phyloP scores from a whole-genome alignment of 208 protist species.

The Trypanosoma avium region DNA sequence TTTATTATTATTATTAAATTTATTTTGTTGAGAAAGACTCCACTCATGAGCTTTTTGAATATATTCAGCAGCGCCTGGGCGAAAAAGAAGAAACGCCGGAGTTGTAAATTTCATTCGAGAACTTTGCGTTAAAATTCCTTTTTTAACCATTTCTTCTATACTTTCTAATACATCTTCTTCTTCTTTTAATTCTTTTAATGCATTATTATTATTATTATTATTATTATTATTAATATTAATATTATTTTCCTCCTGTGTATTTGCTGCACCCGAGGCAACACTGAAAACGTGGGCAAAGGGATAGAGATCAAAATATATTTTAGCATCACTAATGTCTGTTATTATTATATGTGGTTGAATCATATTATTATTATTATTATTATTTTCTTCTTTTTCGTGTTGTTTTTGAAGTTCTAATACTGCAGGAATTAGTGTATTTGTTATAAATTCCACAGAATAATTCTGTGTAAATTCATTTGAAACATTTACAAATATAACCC shows the following conservation, averaged over 20 bases:
- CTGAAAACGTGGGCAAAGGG: conserved; percentile 7
- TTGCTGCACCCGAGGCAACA: too few relatives aligned
- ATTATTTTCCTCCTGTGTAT: too few relatives aligned
- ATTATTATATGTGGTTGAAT: neutral
- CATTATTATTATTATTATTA: neutral
- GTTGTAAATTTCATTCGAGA: neutral
- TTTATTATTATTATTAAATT: neutral
- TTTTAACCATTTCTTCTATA: conserved; percentile 4
- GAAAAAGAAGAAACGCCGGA: conserved; percentile 13
- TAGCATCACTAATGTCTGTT: conserved; percentile 2
- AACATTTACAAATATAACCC: conserved; percentile 14
- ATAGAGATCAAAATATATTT: conserved; percentile 17
- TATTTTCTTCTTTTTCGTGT: too few relatives aligned
- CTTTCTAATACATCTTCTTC: neutral
- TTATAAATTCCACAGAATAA: neutral
- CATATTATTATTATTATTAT: too few relatives aligned
- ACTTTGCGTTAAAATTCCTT: neutral
- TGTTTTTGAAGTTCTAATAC: neutral
- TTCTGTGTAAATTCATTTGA: neutral
- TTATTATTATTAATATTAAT: too few relatives aligned
- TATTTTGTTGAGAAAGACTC: neutral
- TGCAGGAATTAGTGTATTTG: conserved; percentile 2
- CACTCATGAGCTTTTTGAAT: conserved; percentile 2
- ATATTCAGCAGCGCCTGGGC: conserved; percentile 21
- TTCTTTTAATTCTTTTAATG: neutral